Percentiles rank a stretch among this genome's conserved stretches.
Evolutionary conservation across 169 alveolate species (phyloP).

Genomic region (Theileria annulata): DNA sequence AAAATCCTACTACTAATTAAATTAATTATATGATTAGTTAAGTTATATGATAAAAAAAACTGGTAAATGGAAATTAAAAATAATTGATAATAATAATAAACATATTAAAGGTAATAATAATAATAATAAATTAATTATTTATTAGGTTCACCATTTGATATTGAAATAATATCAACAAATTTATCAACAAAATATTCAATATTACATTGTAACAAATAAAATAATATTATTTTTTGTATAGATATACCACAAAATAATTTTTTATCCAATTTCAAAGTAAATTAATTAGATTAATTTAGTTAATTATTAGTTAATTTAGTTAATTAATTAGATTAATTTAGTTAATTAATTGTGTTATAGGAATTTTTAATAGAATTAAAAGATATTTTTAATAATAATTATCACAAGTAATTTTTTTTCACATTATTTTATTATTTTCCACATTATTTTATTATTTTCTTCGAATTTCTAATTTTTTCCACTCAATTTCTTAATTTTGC

Average conservation of each 20-base stretch:
- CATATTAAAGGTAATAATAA: conserved; percentile 42
- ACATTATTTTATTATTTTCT: not conserved
- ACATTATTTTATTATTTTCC: not conserved
- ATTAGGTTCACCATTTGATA: conserved; percentile 61
- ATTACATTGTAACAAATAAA: conserved; percentile 22
- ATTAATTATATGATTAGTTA: no score
- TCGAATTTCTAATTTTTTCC: not conserved
- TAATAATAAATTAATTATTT: not conserved
- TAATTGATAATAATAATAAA: conserved; percentile 8
- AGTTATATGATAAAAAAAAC: conserved; percentile 44
- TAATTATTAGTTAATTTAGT: no score
- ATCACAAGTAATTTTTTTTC: conserved; percentile 13
- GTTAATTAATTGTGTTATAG: conserved; percentile 6
- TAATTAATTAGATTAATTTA: no score
- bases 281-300: no score
- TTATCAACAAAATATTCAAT: conserved; percentile 41
- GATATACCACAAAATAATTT: conserved; percentile 47
- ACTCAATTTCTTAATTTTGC: not conserved
- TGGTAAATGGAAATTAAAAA: conserved; percentile 40
- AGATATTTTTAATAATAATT: conserved; percentile 36
- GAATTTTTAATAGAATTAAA: conserved; percentile 35
- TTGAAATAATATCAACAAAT: conserved; percentile 35
- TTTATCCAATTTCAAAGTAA: conserved; percentile 41
- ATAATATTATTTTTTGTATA: not conserved
- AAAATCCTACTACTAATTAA: no score